These are phyloP conservation scores for Acer campestre DNA, from an alignment of 345 rosid species.

Conservation along the genomic window DNA sequence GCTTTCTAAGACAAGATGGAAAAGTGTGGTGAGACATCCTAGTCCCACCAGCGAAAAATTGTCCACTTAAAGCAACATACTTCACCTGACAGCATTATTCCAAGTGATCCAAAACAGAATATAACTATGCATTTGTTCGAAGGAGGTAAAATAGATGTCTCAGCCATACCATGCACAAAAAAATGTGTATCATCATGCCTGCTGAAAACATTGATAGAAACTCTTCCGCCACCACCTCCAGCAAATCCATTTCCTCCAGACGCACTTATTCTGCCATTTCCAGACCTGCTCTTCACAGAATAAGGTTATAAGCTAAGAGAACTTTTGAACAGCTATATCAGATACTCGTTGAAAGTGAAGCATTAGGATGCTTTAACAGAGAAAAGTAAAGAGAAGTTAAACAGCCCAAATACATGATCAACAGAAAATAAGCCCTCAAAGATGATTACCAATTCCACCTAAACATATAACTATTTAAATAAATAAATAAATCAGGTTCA, in stretches of 20 bases:
- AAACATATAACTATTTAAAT: neutral
- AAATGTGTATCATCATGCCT: slow-evolving; percentile 53
- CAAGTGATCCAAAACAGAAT: neutral
- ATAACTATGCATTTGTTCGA: neutral
- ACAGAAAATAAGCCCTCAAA: neutral
- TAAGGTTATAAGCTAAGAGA: slow-evolving; percentile 10
- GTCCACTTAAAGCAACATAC: neutral
- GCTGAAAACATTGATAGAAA: slow-evolving; percentile 68
- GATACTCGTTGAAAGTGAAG: neutral
- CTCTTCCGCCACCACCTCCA: slow-evolving; percentile 82
- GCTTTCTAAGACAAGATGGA: neutral
- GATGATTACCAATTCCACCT: neutral
- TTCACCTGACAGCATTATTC: neutral
- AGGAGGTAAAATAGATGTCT: slow-evolving; percentile 4
- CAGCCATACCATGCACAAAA: slow-evolving; percentile 57
- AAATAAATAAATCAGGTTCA: neutral
- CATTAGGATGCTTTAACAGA: neutral
- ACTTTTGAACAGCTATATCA: neutral
- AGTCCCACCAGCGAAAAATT: neutral
- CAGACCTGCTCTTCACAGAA: slow-evolving; percentile 49
- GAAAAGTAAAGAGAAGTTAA: neutral
- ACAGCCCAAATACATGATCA: neutral
- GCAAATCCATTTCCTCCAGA: slow-evolving; percentile 73
- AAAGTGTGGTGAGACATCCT: neutral
- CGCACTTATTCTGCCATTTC: slow-evolving; percentile 58